Base-by-base conservation (phyloP, 495 filamentous ascomycete species). In the Friedmanniomyces endolithicus region DNA sequence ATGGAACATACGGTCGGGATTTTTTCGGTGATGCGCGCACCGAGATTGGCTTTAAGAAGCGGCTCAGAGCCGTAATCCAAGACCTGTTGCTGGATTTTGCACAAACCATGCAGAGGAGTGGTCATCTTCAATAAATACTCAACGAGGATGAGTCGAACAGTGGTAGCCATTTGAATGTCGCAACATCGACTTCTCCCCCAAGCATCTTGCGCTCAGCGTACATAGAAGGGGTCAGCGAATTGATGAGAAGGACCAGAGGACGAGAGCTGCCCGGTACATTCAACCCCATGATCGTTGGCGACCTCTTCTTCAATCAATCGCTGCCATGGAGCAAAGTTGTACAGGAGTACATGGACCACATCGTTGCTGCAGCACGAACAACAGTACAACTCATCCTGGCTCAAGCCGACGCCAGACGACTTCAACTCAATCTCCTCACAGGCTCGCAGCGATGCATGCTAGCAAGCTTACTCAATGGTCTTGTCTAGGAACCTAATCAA, bases 61-160 rank as follows among this genome's bases (percentile, higher is more conserved):
- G 79, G 7, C 67, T 86, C 8, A 74, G 84, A 11, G 81, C 84
- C 0, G 64, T 79, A 0, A 65, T 84, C 19, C 79, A 83, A 34
- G 75, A 80, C 35, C 57, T 75, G 17, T 78, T 78, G 53, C 65
- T 64, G 12, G 65, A 69, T 0, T 87, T 86, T 50, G 73, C 75
- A 0, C 66, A 75, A 9, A 61, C 72, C 0, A 75, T 86, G 33
- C 43, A 52, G 0, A 48, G 8, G 0, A 56, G 50, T 9, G 25
- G 47, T n/a, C 11, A 25, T 20, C 80, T 79, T 1, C 77, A 82
- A 34, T 11, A 19, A 0, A 57, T 56, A 35, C 31, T 31, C 20
- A 35, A 31, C 0, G 27, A 43, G 43, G 19, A 19, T 22, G 16
- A 33, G 19, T 6, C 8, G 6, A 50, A 37, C 19, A 12, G 2